A percentile compares a stretch with the other conserved stretches of the same genome.
Evolutionary conservation across 1,284 basidiomycete genomes (phyloP).

Genomic region (Pulchroboletus neoregius): DNA sequence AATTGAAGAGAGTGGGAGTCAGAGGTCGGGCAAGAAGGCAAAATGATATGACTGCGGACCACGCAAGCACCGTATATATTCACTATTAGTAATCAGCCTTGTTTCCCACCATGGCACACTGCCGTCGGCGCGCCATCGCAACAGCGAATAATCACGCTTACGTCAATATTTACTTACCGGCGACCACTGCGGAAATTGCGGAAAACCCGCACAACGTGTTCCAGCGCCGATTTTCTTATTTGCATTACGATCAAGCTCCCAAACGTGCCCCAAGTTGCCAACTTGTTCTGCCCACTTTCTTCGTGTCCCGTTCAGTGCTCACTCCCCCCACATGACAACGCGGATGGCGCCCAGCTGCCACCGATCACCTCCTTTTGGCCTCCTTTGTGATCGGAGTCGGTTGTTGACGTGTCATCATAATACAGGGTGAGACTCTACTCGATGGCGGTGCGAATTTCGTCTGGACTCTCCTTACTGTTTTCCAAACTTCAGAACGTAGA

Average conservation of each 20-base stretch:
- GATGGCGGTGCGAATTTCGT: background rate
- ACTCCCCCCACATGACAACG: conserved; percentile 13
- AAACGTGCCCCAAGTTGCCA: background rate
- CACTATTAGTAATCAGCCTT: conserved; percentile 33
- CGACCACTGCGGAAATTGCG: conserved; percentile 19
- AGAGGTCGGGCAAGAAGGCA: conserved; percentile 8
- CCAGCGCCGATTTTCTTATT: conserved; percentile 1
- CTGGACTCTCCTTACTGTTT: no score
- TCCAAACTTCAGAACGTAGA: no score
- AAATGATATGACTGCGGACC: conserved; percentile 30
- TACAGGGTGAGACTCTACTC: background rate
- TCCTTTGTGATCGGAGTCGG: conserved; percentile 27
- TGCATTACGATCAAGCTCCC: conserved; percentile 10
- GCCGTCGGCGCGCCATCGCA: conserved; percentile 21
- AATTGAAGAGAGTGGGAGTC: conserved; percentile 5
- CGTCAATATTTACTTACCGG: conserved; percentile 18
- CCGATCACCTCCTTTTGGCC: conserved; percentile 24
- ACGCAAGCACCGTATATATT: conserved; percentile 36
- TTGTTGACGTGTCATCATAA: conserved; percentile 9
- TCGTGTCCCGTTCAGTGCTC: conserved; percentile 2
- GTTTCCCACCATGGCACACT: conserved; percentile 29
- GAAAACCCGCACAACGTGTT: conserved; percentile 4
- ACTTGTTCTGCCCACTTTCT: conserved; percentile 1
- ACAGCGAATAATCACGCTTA: conserved; percentile 19
- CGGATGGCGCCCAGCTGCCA: conserved; percentile 27